phyloP scores from a whole-genome alignment of 2,329 filamentous ascomycete genomes.

The Zasmidium cellare region DNA sequence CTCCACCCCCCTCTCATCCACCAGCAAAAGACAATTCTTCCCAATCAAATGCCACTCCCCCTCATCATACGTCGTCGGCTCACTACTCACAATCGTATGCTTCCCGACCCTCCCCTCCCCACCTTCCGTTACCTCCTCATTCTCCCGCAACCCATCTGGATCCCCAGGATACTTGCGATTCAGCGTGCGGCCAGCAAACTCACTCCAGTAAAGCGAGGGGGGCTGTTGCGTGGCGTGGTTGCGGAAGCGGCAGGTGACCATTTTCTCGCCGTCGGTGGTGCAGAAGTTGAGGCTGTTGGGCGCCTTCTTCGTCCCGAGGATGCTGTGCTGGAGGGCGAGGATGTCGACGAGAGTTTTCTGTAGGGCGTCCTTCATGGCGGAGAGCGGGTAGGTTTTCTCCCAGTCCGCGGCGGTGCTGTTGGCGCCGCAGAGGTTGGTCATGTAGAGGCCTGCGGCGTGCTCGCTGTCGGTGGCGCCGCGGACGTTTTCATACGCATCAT shows the following conservation, averaged over 20 bases:
- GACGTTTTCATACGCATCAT: conserved; percentile 50
- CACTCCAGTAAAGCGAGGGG: conserved; percentile 47
- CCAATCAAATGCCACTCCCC: conserved; percentile 53
- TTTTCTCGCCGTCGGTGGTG: conserved; percentile 49
- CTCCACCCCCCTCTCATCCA: conserved; percentile 33
- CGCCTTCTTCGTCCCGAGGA: conserved; percentile 39
- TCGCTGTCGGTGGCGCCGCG: conserved; percentile 55
- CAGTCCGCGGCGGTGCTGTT: conserved; percentile 15
- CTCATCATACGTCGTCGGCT: conserved; percentile 54
- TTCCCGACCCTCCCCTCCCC: conserved; percentile 43
- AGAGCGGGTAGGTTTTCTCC: conserved; percentile 41
- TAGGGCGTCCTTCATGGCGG: conserved; percentile 47
- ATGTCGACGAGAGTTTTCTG: conserved; percentile 43
- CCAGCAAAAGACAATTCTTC: conserved; percentile 38
- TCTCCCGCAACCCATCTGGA: conserved; percentile 41
- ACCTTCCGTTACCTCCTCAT: conserved; percentile 31
- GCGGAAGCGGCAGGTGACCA: conserved; percentile 54
- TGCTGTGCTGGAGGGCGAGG: conserved; percentile 38
- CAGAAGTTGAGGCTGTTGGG: conserved; percentile 55
- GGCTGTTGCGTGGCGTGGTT: conserved; percentile 54
- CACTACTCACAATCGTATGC: conserved; percentile 55
- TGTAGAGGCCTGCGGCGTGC: conserved; percentile 49
- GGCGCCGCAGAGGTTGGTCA: conserved; percentile 42
- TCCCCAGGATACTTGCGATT: conserved; percentile 54
- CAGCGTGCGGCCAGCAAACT: conserved; percentile 52